Conservation (phyloP, 768 basidiomycete species). For the Trametes sanguinea region DNA sequence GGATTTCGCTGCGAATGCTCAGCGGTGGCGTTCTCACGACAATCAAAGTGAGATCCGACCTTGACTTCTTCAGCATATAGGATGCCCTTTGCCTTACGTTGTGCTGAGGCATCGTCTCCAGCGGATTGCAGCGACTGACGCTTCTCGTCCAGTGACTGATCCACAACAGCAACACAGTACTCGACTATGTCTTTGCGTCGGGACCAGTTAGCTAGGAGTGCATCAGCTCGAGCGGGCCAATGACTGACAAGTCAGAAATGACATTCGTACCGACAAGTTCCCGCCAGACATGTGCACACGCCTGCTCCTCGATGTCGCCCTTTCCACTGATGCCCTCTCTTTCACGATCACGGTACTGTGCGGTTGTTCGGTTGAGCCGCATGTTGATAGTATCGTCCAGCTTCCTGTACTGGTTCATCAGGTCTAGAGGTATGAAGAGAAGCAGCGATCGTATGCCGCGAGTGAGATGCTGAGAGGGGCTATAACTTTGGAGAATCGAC, state of each 20-base stretch:
- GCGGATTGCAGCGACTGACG: constrained; percentile 45
- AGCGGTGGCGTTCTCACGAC: constrained; percentile 2
- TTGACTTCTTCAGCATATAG: constrained; percentile 71
- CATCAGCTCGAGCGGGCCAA: neutral
- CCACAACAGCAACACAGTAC: constrained; percentile 74
- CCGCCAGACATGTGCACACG: constrained; percentile 76
- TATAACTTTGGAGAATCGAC: neutral
- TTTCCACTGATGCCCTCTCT: constrained; percentile 47
- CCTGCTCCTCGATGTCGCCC: constrained; percentile 67
- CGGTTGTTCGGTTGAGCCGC: constrained; percentile 78
- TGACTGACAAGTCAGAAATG: neutral
- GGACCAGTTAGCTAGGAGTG: constrained; percentile 54
- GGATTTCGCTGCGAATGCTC: constrained; percentile 54
- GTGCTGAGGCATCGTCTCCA: constrained; percentile 45
- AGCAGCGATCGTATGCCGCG: neutral
- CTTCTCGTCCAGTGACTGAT: constrained; percentile 62
- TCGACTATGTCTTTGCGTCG: constrained; percentile 71
- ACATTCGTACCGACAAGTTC: constrained; percentile 69
- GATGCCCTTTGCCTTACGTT: constrained; percentile 54
- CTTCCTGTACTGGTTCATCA: constrained; percentile 78
- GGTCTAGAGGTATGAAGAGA: constrained; percentile 49
- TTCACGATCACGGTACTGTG: constrained; percentile 73
- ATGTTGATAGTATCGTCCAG: constrained; percentile 80
- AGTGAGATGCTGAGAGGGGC: neutral
- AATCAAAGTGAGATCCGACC: constrained; percentile 41